These are phyloP conservation scores for Abrus precatorius DNA, from an alignment of 306 rosid species.

Conservation along the genomic window DNA sequence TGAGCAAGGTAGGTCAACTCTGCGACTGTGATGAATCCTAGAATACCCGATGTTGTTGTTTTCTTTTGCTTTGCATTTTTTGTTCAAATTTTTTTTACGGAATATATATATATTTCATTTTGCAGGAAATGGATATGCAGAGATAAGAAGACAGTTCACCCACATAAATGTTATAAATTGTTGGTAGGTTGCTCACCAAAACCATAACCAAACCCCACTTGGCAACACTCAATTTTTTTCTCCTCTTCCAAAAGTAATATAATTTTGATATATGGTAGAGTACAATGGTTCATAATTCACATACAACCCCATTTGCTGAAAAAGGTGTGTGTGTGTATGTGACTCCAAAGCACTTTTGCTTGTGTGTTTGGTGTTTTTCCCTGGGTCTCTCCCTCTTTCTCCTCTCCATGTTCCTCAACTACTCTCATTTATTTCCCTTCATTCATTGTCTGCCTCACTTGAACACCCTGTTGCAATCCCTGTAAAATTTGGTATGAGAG, in stretches of 20 bases:
- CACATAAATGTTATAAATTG: conserved; percentile 57
- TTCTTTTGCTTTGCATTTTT: not conserved
- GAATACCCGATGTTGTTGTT: conserved; percentile 39
- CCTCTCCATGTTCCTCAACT: conserved; percentile 72
- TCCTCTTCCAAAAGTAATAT: not conserved
- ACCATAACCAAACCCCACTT: conserved; percentile 64
- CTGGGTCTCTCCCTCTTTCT: not conserved
- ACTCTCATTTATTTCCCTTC: conserved; percentile 82
- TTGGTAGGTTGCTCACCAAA: conserved; percentile 77
- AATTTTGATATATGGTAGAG: conserved; percentile 20
- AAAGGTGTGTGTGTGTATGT: conserved; percentile 41
- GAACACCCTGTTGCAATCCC: conserved; percentile 54
- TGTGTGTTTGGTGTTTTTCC: not conserved
- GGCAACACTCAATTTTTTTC: conserved; percentile 42
- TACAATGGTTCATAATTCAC: conserved; percentile 10
- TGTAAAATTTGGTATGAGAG: conserved; percentile 38
- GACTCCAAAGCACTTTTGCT: conserved; percentile 13
- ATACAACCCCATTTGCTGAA: conserved; percentile 13
- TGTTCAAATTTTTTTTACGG: not conserved
- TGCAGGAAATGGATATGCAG: not conserved
- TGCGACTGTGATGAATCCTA: conserved; percentile 57
- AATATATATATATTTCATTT: not conserved
- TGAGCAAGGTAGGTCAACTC: conserved; percentile 67
- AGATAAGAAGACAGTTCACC: conserved; percentile 46
- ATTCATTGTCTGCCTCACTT: conserved; percentile 59